phyloP scores from a whole-genome alignment of 495 filamentous ascomycete species.

The Symbiotaphrina buchneri region DNA sequence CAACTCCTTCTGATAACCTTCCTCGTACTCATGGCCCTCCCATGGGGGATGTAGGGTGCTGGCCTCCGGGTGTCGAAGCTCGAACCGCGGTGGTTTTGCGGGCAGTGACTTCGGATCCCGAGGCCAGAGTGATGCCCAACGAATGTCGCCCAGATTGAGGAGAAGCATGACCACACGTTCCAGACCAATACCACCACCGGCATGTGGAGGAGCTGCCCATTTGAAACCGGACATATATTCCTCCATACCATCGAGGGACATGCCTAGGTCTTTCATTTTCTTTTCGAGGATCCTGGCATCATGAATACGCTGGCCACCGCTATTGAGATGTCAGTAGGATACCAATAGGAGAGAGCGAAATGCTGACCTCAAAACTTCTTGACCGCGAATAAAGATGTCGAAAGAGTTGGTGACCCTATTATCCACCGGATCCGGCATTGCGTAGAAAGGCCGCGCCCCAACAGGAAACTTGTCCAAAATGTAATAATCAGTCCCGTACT shows the following conservation, averaged over 20 bases:
- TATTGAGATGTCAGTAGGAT: no score
- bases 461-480: conserved; percentile 84
- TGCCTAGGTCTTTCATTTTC: conserved; percentile 51
- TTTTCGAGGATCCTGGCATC: conserved; percentile 49
- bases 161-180: conserved; percentile 74
- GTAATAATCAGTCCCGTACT: conserved; percentile 80
- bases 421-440: conserved; percentile 70
- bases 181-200: conserved; percentile 73
- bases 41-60: conserved; percentile 46
- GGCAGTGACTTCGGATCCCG: conserved; percentile 69
- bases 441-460: conserved; percentile 73
- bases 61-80: conserved; percentile 55
- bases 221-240: conserved; percentile 80
- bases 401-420: conserved; percentile 67
- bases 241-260: conserved; percentile 55
- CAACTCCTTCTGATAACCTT: conserved; percentile 26
- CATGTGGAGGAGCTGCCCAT: conserved; percentile 75
- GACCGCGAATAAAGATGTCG: conserved; percentile 84
- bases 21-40: conserved; percentile 12
- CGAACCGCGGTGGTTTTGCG: conserved; percentile 22
- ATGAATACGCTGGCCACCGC: conserved; percentile 82
- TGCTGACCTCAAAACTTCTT: conserved; percentile 87
- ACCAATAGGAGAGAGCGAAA: no score
- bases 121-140: conserved; percentile 62
- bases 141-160: conserved; percentile 69